Evolutionary conservation across 2,329 filamentous ascomycete species (phyloP), one percentile per base, ranked within the genome.

Genomic region (Cercospora brassicicola): DNA sequence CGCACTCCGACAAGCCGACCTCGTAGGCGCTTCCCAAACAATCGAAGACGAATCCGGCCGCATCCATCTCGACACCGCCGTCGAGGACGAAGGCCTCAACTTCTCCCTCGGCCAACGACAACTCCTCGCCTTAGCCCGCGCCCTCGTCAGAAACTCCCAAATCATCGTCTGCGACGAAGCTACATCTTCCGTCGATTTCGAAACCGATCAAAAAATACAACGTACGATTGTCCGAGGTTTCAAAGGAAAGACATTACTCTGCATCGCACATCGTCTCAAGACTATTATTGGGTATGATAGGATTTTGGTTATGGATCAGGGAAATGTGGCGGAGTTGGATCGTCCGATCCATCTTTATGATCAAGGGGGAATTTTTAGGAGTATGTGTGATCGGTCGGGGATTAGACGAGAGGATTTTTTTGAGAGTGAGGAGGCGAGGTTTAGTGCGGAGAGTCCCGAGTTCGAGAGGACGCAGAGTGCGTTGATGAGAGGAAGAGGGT

Each of bases 121-220:
- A 80, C 87, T 98, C 59, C 96, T 98, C 91, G 95, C 95, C 0
- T 85, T 99, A 0, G 94, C 94, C 0, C 89, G 95, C 0, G 95
- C 95, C 0, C 87, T 99, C 2, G 94, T 98, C 4, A 89, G 94
- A 42, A 89, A 90, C 53, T 91, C 90, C 0, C 92, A 91, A 74
- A 97, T 98, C 80, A 97, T 98, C 74, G 90, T 99, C 60, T 97
- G 94, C 80, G 95, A 99, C 82, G 95, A 99, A 80, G 95, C 95
- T 0, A 99, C 95, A 0, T 93, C 90, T 1, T 91, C 88, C 0
- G 94, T 98, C 7, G 94, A 98, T 79, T 95, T 97, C 84, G 94
- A 97, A 77, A 98, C 94, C 2, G 95, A 99, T 78, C 90, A 93
- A 80, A 96, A 95, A 85, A 97, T 98, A 77, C 94, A 98, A 80